Evolutionary conservation across 345 rosid genomes (phyloP).

Genomic region (Arabis alpina): DNA sequence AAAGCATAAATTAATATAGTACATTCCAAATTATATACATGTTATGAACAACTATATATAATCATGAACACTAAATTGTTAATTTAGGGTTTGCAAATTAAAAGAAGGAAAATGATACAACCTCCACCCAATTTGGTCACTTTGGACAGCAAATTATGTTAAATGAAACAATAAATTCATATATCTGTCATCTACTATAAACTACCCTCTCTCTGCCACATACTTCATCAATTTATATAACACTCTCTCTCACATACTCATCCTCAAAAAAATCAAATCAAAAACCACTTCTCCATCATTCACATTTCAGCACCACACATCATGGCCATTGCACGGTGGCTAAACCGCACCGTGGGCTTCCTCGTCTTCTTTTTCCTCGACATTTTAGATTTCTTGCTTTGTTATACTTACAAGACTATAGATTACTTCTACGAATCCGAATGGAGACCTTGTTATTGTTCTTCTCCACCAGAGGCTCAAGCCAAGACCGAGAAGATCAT

Average conservation of each 20-base stretch:
- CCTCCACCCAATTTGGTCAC: conserved; percentile 42
- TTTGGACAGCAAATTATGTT: conserved; percentile 44
- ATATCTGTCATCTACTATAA: conserved; percentile 40
- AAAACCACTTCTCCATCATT: conserved; percentile 6
- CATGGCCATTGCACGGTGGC: conserved; percentile 40
- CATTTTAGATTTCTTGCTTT: conserved; percentile 42
- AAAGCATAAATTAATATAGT: conserved; percentile 20
- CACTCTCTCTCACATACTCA: conserved; percentile 10
- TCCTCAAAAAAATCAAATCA: conserved; percentile 23
- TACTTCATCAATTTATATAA: conserved; percentile 19
- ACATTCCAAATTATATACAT: conserved; percentile 21
- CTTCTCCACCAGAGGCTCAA: conserved; percentile 37
- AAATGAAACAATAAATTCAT: conserved; percentile 44
- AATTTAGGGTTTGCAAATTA: conserved; percentile 27
- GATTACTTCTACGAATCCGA: conserved; percentile 41
- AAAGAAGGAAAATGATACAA: conserved; percentile 19
- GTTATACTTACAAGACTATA: conserved; percentile 39
- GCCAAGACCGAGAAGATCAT: conserved; percentile 62
- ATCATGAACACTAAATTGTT: conserved; percentile 17
- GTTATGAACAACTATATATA: not conserved
- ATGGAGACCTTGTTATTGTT: conserved; percentile 44
- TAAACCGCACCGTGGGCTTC: conserved; percentile 43
- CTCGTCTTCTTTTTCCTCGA: conserved; percentile 40
- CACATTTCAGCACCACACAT: conserved; percentile 28
- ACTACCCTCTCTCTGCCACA: conserved; percentile 14